Conservation (phyloP, 2,329 filamentous ascomycete genomes). For the Erysiphe pulchra region DNA sequence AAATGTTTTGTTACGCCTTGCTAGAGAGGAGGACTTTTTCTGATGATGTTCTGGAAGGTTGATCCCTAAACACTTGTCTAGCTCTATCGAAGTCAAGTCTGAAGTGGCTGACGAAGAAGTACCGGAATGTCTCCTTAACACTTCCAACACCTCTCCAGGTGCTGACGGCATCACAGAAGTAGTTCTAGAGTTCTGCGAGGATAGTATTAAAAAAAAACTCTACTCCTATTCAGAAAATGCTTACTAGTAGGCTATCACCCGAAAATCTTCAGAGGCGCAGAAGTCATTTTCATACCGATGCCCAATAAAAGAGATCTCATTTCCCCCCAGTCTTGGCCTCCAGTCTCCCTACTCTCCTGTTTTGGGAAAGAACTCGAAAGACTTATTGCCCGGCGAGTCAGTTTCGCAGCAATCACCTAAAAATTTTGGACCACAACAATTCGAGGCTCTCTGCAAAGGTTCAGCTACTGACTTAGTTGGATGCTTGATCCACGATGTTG, state of each 20-base stretch:
- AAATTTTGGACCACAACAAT: background rate
- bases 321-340: background rate
- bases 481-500: background rate
- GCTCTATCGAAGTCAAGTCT: background rate
- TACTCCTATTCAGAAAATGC: background rate
- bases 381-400: too few relatives aligned
- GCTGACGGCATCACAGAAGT: background rate
- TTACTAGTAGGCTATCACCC: background rate
- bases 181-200: background rate
- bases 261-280: too few relatives aligned
- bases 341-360: background rate
- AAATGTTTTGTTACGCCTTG: background rate
- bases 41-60: background rate
- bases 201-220: background rate
- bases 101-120: too few relatives aligned
- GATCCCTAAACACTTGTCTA: background rate
- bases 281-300: too few relatives aligned
- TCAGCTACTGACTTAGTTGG: background rate
- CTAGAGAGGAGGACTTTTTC: background rate
- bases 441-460: background rate
- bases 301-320: too few relatives aligned
- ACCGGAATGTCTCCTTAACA: background rate
- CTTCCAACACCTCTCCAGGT: background rate
- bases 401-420: background rate
- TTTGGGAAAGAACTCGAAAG: background rate